A percentile compares a stretch with the other conserved stretches of the same genome.
phyloP scores from a whole-genome alignment of 106 monocot genomes.

The Iris macrosiphon region DNA sequence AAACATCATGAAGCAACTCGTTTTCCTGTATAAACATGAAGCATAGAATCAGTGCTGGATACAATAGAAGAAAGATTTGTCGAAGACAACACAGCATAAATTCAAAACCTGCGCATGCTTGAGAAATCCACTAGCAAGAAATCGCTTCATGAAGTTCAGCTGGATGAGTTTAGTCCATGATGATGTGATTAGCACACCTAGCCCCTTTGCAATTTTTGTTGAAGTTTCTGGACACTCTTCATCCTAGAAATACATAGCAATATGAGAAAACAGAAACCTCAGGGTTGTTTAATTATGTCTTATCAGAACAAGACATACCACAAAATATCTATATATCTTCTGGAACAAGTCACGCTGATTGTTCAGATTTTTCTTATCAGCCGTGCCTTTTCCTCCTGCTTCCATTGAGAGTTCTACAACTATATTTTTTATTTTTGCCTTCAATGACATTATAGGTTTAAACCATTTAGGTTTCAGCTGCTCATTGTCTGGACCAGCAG shows the following conservation, averaged over 20 bases:
- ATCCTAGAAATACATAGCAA: conserved; percentile 19
- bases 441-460: conserved; percentile 48
- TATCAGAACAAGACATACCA: conserved; percentile 43
- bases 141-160: conserved; percentile 89
- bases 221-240: conserved; percentile 62
- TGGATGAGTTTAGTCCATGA: conserved; percentile 70
- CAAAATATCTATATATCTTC: conserved; percentile 52
- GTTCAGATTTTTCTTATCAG: conserved; percentile 73
- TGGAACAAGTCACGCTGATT: conserved; percentile 77
- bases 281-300: not conserved
- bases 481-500: conserved; percentile 13
- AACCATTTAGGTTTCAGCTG: conserved; percentile 35
- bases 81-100: not conserved
- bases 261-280: not conserved
- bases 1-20: conserved; percentile 77
- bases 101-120: conserved; percentile 77
- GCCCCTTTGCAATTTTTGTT: conserved; percentile 62
- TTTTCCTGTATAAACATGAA: conserved; percentile 50
- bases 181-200: conserved; percentile 46
- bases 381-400: conserved; percentile 83
- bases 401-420: conserved; percentile 60
- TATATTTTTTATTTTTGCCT: conserved; percentile 66
- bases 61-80: not conserved
- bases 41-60: not conserved
- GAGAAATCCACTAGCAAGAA: conserved; percentile 83